phyloP scores from a whole-genome alignment of 1,284 basidiomycete species.

The Ustilago cynodontis region DNA sequence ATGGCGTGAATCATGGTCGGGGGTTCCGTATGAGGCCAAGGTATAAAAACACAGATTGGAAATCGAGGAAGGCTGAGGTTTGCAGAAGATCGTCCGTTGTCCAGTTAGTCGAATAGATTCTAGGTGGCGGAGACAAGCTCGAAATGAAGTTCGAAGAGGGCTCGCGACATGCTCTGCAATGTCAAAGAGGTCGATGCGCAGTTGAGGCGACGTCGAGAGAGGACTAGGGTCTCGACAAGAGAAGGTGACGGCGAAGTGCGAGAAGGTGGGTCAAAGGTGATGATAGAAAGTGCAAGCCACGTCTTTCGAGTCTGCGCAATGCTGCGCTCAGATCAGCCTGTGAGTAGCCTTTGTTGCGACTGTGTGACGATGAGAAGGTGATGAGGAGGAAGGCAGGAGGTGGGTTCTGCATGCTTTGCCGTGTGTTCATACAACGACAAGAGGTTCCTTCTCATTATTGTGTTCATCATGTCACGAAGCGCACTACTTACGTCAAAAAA shows the following conservation, averaged over 20 bases:
- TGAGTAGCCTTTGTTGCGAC: not conserved
- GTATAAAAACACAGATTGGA: no score
- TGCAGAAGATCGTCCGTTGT: not conserved
- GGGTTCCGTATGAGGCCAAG: no score
- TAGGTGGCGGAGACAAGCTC: not conserved
- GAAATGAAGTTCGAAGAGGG: not conserved
- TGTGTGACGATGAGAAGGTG: not conserved
- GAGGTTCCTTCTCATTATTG: no score
- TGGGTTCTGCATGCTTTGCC: not conserved
- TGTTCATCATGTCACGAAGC: not conserved
- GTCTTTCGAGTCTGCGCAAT: not conserved
- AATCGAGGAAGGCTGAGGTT: not conserved
- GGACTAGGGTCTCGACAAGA: no score
- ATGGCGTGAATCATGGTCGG: no score
- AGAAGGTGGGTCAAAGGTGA: not conserved
- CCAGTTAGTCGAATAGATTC: not conserved
- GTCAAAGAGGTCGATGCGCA: no score
- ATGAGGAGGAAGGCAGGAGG: no score
- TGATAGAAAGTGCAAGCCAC: not conserved
- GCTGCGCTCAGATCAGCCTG: slow-evolving; percentile 1
- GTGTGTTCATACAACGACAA: not conserved
- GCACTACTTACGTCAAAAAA: not conserved
- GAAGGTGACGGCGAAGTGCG: not conserved
- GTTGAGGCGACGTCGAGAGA: no score
- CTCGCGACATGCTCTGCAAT: not conserved